Base-by-base conservation (phyloP, 225 moss, liverwort and hornwort species). In the Bryoerythrophyllum caledonicum region DNA sequence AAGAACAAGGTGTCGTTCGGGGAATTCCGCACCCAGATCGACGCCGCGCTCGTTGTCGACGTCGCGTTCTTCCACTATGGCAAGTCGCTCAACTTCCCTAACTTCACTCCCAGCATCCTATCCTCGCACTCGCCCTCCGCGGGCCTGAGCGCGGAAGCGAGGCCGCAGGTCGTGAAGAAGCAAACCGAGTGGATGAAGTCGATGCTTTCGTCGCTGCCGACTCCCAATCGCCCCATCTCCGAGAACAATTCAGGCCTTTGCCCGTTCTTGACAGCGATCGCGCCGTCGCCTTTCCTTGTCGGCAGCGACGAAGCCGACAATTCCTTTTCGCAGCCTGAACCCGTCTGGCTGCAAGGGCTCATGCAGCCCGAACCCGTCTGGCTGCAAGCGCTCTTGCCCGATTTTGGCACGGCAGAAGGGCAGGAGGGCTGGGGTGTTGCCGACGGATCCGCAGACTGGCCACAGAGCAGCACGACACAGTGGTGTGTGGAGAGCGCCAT, bases 61-160 rank as follows among this genome's bases (percentile, higher is more conserved):
- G 75, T 63, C 0, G 75, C 65, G 8, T 59, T 24, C 23, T 5
- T 71, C 58, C 30, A 56, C 76, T 76, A 51, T 6, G 76, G 65
- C 75, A 80, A 1, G 46, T 46, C 25, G 19, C 73, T 75, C 26
- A 80, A 80, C 56, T 80, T 80, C 21, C 54, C 70, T 4, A 46
- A 56, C 20, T 38, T 10, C 2, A 69, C 80, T 10, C 34, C 0
- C n/a, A 28, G 30, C 12, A 56, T 63, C 24, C 27, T 68, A n/a
- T 63, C 79, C 1, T 19, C 0, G 34, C 25, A 4, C 13, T 21
- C 16, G 11, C 1, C 21, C 17, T 41, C 63, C 6, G 15, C 24
- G 6, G 63, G 28, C 23, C 80, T 80, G 2, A 3, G 21, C 24
- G 63, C n/a, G 63, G 35, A 55, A 32, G 35, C 15, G 20, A 55